phyloP scores from a whole-genome alignment of 306 rosid species.

The Sechiopsis laciniata region DNA sequence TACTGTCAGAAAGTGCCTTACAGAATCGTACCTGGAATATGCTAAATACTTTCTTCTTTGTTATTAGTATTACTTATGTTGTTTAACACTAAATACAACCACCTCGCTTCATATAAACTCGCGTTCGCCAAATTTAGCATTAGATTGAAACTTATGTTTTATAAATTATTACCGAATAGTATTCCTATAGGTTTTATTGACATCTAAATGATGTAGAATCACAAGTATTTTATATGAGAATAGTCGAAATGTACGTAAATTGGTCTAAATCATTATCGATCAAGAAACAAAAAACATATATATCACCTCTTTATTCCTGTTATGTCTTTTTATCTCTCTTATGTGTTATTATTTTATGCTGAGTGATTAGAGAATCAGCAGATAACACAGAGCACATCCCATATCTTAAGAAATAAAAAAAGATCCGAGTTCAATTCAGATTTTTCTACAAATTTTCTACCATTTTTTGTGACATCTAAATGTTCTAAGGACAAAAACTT shows the following conservation, averaged over 20 bases:
- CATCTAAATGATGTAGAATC: too few species aligned
- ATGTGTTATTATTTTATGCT: background rate
- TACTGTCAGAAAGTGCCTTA: conserved; percentile 74
- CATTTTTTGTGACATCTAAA: too few species aligned
- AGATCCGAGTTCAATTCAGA: too few species aligned
- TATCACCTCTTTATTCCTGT: background rate
- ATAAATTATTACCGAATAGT: background rate
- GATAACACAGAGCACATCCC: too few species aligned
- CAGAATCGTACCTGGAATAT: conserved; percentile 80
- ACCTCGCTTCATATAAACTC: background rate
- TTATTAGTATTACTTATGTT: background rate
- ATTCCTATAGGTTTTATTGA: too few species aligned
- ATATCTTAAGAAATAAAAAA: too few species aligned
- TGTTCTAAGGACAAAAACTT: too few species aligned
- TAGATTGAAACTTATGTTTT: background rate
- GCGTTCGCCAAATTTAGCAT: background rate
- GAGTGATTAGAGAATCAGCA: background rate
- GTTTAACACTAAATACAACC: background rate
- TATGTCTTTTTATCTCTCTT: background rate
- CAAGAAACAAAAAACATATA: too few species aligned
- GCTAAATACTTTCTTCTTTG: conserved; percentile 26
- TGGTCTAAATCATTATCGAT: too few species aligned
- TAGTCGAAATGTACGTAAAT: too few species aligned
- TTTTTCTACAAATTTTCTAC: too few species aligned
- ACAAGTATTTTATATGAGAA: too few species aligned